Base-by-base conservation (phyloP, 129 eudicot genomes). In the Glebionis coronaria region DNA sequence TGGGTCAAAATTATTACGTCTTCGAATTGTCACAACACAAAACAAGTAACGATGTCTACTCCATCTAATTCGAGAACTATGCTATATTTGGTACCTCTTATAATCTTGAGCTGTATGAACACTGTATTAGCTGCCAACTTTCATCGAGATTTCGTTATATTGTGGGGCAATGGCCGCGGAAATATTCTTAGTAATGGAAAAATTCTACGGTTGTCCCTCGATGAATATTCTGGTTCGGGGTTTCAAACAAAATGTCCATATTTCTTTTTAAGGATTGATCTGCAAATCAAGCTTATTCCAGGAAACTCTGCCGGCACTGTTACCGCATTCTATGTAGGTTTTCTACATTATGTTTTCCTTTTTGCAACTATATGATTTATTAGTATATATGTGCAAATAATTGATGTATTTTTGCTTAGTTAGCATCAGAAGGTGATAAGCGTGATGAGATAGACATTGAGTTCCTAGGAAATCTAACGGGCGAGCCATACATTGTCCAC, bases 231-330 rank as follows among this genome's bases (percentile, higher is more conserved):
- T 1, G 78, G 78, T 52, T 78, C 82, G 0, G 71, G 78, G 57
- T 65, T 73, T 4, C 63, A 67, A 46, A 57, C 79, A 1, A 60
- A 40, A 4, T 25, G 28, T 1, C 65, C 16, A 5, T 73, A 67
- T 67, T 58, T 73, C 2, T 73, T 66, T 54, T 64, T 66, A 16
- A 52, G 74, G 60, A 38, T 78, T 42, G 82, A 78, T 60, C 27
- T 73, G 74, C 78, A 73, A 53, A 74, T 78, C 56, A 78, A 78
- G 56, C 71, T 78, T 18, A 65, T 78, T 31, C 35, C 65, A 3
- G 78, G 78, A 44, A 78, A 72, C 65, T 78, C 82, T 11, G 82
- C 82, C 4, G 82, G 82, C 59, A 78, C 82, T 2, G 82, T 78
- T 46, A 72, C 82, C 9, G 54, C 82, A 3, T 72, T 65, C 28